Conservation (phyloP, 768 basidiomycete genomes). For the Hydnomerulius pinastri region DNA sequence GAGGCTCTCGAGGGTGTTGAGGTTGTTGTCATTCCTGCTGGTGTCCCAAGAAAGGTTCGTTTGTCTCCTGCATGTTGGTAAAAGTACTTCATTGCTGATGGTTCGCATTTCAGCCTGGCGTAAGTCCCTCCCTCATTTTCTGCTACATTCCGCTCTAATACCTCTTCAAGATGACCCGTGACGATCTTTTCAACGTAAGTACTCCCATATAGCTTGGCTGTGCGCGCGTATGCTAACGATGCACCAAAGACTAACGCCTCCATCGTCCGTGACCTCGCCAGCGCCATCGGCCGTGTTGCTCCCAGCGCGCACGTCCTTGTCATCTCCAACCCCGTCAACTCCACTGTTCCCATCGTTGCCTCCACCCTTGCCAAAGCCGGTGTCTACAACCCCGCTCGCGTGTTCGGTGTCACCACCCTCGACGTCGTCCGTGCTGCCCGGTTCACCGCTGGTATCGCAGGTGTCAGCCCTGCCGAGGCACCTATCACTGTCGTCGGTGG, state of each 20-base stretch:
- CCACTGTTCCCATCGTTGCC: constrained; percentile 96
- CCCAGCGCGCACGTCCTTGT: constrained; percentile 91
- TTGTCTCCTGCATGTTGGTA: neutral
- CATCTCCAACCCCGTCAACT: constrained; percentile 99
- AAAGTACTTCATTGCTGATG: constrained; percentile 24
- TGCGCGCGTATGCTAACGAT: neutral
- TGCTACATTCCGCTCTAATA: constrained; percentile 25
- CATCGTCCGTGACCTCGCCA: constrained; percentile 94
- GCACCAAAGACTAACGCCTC: constrained; percentile 87
- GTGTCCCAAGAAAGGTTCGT: constrained; percentile 95
- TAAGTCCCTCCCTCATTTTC: constrained; percentile 46
- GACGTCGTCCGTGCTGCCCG: constrained; percentile 96
- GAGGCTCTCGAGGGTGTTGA: constrained; percentile 86
- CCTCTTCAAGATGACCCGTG: constrained; percentile 82
- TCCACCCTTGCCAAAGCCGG: constrained; percentile 89
- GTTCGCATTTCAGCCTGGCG: constrained; percentile 64
- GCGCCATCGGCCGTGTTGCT: constrained; percentile 80
- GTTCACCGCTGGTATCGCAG: constrained; percentile 76
- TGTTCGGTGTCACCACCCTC: constrained; percentile 98
- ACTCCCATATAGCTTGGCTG: neutral
- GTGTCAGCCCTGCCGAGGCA: constrained; percentile 64
- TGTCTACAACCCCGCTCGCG: constrained; percentile 82
- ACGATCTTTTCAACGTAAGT: constrained; percentile 92
- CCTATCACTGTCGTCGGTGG: constrained; percentile 89
- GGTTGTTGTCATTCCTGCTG: constrained; percentile 97